A percentile compares a stretch with the other conserved stretches of the same genome.
These are phyloP conservation scores for Teunomyces aglyptinius DNA, from an alignment of 805 yeast genomes.

Conservation along the genomic window DNA sequence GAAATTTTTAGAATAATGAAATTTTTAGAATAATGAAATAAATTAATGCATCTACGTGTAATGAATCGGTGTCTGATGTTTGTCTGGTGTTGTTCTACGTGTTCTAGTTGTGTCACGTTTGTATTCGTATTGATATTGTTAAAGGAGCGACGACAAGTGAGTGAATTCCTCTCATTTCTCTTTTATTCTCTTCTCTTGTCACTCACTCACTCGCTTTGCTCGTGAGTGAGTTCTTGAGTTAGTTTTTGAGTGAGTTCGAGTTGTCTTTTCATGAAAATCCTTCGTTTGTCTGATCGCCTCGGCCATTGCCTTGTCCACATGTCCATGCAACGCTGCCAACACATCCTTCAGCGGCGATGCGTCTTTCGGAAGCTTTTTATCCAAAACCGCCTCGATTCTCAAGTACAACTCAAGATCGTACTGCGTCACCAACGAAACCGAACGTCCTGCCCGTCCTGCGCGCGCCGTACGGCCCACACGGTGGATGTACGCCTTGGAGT, in stretches of 20 bases:
- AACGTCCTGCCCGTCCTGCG: slow-evolving; percentile 86
- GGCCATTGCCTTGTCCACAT: slow-evolving; percentile 88
- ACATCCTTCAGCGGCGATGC: slow-evolving; percentile 76
- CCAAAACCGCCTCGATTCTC: slow-evolving; percentile 84
- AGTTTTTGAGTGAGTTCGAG: slow-evolving; percentile 8
- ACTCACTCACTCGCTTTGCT: slow-evolving; percentile 27
- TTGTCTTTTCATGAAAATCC: slow-evolving; percentile 53
- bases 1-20: no score
- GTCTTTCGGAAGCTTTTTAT: slow-evolving; percentile 74
- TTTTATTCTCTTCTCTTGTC: no score
- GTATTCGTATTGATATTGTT: no score
- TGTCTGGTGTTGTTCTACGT: no score
- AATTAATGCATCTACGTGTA: no score
- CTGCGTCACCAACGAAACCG: slow-evolving; percentile 87
- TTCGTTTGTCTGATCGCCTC: slow-evolving; percentile 83
- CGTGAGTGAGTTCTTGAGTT: no score
- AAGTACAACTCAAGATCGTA: slow-evolving; percentile 87
- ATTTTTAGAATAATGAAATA: no score
- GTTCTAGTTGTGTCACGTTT: no score
- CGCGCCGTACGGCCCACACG: slow-evolving; percentile 96
- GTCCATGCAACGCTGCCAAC: slow-evolving; percentile 72
- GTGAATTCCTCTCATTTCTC: slow-evolving; percentile 25
- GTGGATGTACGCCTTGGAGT: slow-evolving; percentile 80
- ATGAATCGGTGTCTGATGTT: no score
- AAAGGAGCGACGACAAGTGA: no score